Evolutionary conservation across 768 basidiomycete genomes (phyloP).

Genomic region (Termitomyces eurrhizus): DNA sequence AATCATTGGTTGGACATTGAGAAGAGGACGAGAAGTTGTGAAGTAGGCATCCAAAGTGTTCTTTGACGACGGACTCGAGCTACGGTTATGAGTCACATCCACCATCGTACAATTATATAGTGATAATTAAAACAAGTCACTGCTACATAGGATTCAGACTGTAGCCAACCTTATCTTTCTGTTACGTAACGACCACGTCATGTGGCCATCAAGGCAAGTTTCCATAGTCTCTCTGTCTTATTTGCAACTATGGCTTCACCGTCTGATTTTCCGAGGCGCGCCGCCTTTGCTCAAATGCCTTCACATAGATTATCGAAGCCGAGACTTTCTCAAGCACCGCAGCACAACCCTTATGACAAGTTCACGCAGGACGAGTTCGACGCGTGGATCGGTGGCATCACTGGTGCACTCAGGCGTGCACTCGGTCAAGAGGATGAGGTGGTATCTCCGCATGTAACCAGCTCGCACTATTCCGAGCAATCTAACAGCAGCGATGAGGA

Average conservation of each 20-base stretch:
- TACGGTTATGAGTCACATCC: conserved; percentile 5
- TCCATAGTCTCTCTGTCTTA: not conserved
- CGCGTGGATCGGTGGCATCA: conserved; percentile 65
- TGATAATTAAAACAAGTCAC: not conserved
- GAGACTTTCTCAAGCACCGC: conserved; percentile 39
- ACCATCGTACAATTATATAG: not conserved
- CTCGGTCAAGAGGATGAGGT: conserved; percentile 45
- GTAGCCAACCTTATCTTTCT: not conserved
- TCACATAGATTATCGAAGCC: conserved; percentile 13
- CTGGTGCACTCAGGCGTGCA: conserved; percentile 50
- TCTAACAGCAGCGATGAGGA: conserved; percentile 14
- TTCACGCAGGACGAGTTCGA: conserved; percentile 68
- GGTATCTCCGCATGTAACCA: conserved; percentile 14
- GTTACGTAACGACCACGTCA: conserved; percentile 9
- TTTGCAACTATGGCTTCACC: conserved; percentile 14
- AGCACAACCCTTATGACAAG: conserved; percentile 71
- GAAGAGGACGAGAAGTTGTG: conserved; percentile 37
- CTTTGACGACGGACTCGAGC: not conserved
- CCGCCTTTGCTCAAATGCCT: conserved; percentile 4
- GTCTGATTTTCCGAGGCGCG: conserved; percentile 2
- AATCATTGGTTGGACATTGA: conserved; percentile 34
- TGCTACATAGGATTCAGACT: too few relatives aligned
- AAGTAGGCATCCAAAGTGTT: conserved; percentile 52
- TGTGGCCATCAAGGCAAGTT: not conserved
- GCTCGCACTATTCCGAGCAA: conserved; percentile 3